Conservation (phyloP, 176 grass and related monocot genomes). For the Triticum turgidum region DNA sequence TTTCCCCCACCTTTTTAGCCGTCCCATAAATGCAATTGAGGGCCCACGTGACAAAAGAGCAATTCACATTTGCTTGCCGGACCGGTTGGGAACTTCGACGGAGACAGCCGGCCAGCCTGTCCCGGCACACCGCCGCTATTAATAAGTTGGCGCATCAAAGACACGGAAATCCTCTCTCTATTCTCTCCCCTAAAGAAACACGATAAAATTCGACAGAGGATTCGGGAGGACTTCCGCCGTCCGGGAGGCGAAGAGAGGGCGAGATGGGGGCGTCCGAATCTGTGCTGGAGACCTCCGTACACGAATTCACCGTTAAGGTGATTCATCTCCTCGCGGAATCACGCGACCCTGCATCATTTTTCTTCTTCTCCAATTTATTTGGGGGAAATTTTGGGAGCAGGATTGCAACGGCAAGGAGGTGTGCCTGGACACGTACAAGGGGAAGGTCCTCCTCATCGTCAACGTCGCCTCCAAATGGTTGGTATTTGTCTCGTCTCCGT, state of each 20-base stretch:
- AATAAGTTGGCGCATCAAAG: slow-evolving; percentile 24
- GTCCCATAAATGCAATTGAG: slow-evolving; percentile 13
- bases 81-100: neutral
- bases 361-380: neutral
- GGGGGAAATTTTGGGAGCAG: slow-evolving; percentile 34
- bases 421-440: slow-evolving; percentile 75
- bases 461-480: slow-evolving; percentile 98
- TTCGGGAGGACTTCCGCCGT: slow-evolving; percentile 11
- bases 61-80: slow-evolving; percentile 5
- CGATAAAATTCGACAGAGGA: slow-evolving; percentile 13
- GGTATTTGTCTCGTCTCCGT: neutral
- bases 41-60: neutral
- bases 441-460: slow-evolving; percentile 88
- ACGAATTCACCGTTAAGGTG: slow-evolving; percentile 92
- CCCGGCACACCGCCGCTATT: slow-evolving; percentile 4
- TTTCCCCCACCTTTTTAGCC: neutral
- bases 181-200: neutral
- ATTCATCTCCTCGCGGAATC: neutral
- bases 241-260: neutral
- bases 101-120: slow-evolving; percentile 32
- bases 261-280: slow-evolving; percentile 71
- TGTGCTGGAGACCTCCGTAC: slow-evolving; percentile 66
- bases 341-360: slow-evolving; percentile 5
- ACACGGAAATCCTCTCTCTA: neutral
- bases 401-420: slow-evolving; percentile 77